Evolutionary conservation across 2,329 filamentous ascomycete genomes (phyloP).

Genomic region (Beauveria sp.): DNA sequence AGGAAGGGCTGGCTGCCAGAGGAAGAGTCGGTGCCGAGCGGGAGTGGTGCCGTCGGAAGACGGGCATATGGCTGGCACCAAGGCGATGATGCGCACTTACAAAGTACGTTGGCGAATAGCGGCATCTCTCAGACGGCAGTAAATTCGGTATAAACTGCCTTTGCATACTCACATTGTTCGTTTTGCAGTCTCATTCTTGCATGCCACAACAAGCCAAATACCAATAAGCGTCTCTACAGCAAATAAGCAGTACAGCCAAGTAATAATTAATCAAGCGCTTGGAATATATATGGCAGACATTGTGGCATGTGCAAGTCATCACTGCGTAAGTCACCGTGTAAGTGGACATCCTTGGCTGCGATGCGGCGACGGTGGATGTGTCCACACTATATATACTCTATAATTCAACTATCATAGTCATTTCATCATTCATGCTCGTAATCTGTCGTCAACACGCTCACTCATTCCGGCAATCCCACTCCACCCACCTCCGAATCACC

Average conservation of each 20-base stretch:
- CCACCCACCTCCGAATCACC: conserved; percentile 75
- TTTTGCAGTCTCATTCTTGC: no score
- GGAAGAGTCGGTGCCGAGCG: neutral
- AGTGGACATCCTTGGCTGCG: no score
- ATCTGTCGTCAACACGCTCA: neutral
- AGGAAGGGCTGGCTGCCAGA: conserved; percentile 12
- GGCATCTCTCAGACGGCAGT: neutral
- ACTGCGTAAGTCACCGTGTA: no score
- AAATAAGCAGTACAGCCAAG: no score
- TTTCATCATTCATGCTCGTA: neutral
- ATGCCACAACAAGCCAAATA: no score
- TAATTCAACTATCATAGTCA: neutral
- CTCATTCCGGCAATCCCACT: conserved; percentile 51
- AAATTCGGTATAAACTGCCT: neutral
- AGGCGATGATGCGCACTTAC: neutral
- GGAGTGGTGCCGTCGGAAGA: neutral
- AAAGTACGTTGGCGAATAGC: neutral
- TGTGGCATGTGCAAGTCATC: no score
- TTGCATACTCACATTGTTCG: neutral
- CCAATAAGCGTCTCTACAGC: no score
- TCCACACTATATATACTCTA: no score
- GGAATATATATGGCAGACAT: no score
- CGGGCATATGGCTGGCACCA: neutral
- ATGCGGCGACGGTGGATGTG: no score
- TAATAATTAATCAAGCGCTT: no score